These are phyloP conservation scores for Coleophoma crateriformis DNA, from an alignment of 2,329 filamentous ascomycete genomes.

Conservation along the genomic window DNA sequence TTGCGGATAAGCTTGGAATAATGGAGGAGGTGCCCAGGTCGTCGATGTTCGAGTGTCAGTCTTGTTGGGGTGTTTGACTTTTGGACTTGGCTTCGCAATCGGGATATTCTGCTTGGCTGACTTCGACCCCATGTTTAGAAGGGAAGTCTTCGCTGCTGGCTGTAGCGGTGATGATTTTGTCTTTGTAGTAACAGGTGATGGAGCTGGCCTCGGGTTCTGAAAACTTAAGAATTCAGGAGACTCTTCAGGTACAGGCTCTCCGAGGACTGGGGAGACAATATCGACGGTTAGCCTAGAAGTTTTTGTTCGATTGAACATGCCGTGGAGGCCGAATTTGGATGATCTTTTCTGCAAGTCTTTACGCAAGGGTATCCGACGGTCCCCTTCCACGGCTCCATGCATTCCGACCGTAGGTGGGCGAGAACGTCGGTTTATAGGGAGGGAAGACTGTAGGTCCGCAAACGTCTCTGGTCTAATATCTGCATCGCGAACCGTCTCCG, in stretches of 20 bases:
- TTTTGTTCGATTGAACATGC: constrained; percentile 23
- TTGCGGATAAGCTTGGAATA: constrained; percentile 86
- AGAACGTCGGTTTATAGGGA: constrained; percentile 13
- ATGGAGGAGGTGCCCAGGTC: constrained; percentile 63
- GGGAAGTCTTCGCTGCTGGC: constrained; percentile 11
- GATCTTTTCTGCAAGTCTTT: constrained; percentile 17
- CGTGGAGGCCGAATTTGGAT: constrained; percentile 22
- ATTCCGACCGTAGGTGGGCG: constrained; percentile 19
- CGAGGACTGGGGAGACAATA: constrained; percentile 10
- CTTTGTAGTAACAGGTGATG: constrained; percentile 1
- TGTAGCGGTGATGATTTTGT: constrained; percentile 9
- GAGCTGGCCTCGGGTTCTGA: background rate
- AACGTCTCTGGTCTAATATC: background rate
- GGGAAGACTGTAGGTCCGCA: constrained; percentile 7
- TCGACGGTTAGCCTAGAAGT: constrained; percentile 9
- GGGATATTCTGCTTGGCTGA: constrained; percentile 12
- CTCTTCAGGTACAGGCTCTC: constrained; percentile 6
- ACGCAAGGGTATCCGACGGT: constrained; percentile 13
- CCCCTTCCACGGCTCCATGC: constrained; percentile 3
- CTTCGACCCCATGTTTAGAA: constrained; percentile 18
- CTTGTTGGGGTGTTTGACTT: constrained; percentile 12
- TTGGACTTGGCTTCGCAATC: constrained; percentile 10
- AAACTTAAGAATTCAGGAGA: constrained; percentile 2
- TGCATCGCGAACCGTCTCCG: background rate
- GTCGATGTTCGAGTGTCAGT: constrained; percentile 13